Conservation (phyloP, 2,329 filamentous ascomycete genomes). For the Colletotrichum chrysophilum region DNA sequence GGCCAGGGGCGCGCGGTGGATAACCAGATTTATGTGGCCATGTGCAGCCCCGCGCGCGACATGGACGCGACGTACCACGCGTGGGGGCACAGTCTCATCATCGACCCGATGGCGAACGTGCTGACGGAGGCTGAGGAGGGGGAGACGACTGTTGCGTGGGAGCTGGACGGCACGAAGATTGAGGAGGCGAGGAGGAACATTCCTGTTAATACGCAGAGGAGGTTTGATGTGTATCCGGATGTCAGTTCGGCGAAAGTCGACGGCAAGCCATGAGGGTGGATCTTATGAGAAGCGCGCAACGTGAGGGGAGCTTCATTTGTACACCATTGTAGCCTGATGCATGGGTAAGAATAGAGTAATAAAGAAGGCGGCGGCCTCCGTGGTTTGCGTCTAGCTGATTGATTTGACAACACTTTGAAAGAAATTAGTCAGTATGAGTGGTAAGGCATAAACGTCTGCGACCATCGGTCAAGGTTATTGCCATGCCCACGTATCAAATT, state of each 20-base stretch:
- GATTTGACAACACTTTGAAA: too few species aligned
- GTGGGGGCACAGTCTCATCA: slow-evolving; percentile 89
- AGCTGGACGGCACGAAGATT: slow-evolving; percentile 72
- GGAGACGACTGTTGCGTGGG: slow-evolving; percentile 77
- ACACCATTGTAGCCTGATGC: background rate
- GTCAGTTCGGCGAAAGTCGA: slow-evolving; percentile 56
- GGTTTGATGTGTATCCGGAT: slow-evolving; percentile 96
- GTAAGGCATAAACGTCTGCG: too few species aligned
- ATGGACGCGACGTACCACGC: slow-evolving; percentile 80
- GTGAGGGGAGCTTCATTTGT: background rate
- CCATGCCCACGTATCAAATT: too few species aligned
- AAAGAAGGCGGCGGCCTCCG: too few species aligned
- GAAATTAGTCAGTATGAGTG: too few species aligned
- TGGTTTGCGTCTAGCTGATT: too few species aligned
- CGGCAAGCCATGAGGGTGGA: background rate
- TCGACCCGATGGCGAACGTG: slow-evolving; percentile 87
- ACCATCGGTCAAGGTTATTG: too few species aligned
- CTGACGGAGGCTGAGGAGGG: slow-evolving; percentile 78
- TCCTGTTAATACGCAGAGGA: slow-evolving; percentile 80
- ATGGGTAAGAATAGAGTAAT: background rate
- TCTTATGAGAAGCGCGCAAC: too few species aligned
- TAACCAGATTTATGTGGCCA: slow-evolving; percentile 90
- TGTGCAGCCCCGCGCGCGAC: slow-evolving; percentile 91
- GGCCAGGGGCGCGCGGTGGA: slow-evolving; percentile 86
- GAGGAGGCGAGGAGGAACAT: slow-evolving; percentile 81